Conservation (phyloP, 225 moss, liverwort and hornwort genomes). For the Lunularia cruciata region DNA sequence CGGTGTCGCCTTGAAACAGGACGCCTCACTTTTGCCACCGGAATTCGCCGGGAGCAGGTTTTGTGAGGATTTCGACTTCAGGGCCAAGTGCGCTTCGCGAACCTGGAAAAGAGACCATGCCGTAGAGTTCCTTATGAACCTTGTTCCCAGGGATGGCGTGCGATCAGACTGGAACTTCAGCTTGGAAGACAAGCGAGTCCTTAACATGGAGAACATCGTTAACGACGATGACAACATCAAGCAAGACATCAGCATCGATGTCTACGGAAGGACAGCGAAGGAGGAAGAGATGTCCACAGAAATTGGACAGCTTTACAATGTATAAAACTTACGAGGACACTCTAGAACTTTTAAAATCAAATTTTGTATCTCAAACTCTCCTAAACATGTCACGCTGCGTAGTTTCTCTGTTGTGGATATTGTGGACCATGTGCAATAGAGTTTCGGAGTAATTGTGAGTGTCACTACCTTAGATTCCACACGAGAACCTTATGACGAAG, state of each 20-base stretch:
- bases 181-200: constrained; percentile 68
- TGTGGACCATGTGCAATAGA: not conserved
- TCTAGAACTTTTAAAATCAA: not conserved
- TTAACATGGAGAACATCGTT: constrained; percentile 78
- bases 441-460: not conserved
- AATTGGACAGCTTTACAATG: constrained; percentile 75
- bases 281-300: constrained; percentile 78
- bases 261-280: constrained; percentile 73
- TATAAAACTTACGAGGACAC: not conserved
- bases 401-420: not conserved
- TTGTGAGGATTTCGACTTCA: constrained; percentile 73
- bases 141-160: constrained; percentile 68
- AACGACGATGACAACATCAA: constrained; percentile 93
- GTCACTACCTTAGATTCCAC: not conserved
- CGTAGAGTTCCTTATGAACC: constrained; percentile 57
- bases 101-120: constrained; percentile 96
- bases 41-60: constrained; percentile 48
- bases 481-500: not conserved
- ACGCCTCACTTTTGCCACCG: constrained; percentile 55
- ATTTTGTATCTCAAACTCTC: not conserved
- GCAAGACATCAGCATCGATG: constrained; percentile 98
- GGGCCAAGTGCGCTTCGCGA: constrained; percentile 79
- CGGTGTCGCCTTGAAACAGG: constrained; percentile 74
- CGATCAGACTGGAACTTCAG: constrained; percentile 87
- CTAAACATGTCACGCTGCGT: not conserved